Evolutionary conservation across 1,284 basidiomycete species (phyloP).

Genomic region (Ganoderma sinense): DNA sequence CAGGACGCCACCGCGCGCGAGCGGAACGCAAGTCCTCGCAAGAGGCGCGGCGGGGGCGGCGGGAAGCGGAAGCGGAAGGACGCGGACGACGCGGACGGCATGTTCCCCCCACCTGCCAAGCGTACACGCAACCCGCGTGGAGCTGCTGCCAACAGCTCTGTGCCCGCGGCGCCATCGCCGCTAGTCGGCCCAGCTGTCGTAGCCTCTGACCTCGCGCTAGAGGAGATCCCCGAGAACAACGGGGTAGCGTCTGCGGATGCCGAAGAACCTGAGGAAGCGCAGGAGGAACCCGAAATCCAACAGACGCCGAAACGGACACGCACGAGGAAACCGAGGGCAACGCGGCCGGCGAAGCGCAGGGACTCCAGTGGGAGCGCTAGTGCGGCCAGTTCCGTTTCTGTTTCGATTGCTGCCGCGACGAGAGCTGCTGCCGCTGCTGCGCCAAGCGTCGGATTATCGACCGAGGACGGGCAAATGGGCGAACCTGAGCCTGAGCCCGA

Average conservation of each 20-base stretch:
- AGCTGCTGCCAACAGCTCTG: conserved; percentile 31
- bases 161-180: conserved; percentile 35
- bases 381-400: conserved; percentile 41
- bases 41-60: conserved; percentile 42
- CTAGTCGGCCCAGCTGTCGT: conserved; percentile 36
- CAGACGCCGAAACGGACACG: conserved; percentile 39
- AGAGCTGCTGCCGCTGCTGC: conserved; percentile 9
- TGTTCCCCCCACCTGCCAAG: conserved; percentile 78
- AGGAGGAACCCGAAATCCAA: conserved; percentile 21
- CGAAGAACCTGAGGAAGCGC: conserved; percentile 26
- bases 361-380: conserved; percentile 43
- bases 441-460: conserved; percentile 12
- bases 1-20: conserved; percentile 22
- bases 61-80: conserved; percentile 68
- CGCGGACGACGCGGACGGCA: conserved; percentile 66
- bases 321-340: conserved; percentile 35
- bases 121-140: conserved; percentile 62
- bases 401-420: conserved; percentile 37
- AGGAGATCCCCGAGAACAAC: conserved; percentile 31
- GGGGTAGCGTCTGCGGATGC: conserved; percentile 33
- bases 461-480: conserved; percentile 5
- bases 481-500: conserved; percentile 1
- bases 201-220: conserved; percentile 30
- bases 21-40: conserved; percentile 43
- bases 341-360: conserved; percentile 31